Conservation (phyloP, 139 green algal genomes). For the Zygnema cylindricum region DNA sequence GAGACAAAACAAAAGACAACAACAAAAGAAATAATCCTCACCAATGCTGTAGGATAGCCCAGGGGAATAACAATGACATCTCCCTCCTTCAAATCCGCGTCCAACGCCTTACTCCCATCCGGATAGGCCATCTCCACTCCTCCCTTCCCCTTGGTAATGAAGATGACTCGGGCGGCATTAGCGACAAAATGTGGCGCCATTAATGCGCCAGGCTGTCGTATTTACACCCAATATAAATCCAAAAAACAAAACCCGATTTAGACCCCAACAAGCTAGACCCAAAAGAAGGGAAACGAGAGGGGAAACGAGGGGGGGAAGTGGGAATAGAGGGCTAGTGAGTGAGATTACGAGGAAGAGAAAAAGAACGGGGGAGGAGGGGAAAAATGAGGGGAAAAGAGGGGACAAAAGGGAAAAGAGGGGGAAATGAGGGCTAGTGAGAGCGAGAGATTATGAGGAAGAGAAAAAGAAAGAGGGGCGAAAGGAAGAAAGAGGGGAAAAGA, state of each 20-base stretch:
- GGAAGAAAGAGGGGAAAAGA: too few species aligned
- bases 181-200: conserved; percentile 36
- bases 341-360: conserved; percentile 6
- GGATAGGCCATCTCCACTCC: conserved; percentile 37
- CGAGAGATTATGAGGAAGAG: too few species aligned
- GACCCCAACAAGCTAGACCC: not conserved
- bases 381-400: too few species aligned
- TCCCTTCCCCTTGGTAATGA: conserved; percentile 54
- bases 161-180: conserved; percentile 38
- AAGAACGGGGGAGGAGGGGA: too few species aligned
- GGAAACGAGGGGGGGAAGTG: not conserved
- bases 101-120: conserved; percentile 18
- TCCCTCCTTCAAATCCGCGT: conserved; percentile 36
- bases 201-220: conserved; percentile 40
- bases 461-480: too few species aligned
- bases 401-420: too few species aligned
- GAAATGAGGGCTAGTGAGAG: too few species aligned
- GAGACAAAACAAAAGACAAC: too few species aligned
- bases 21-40: too few species aligned
- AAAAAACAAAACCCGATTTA: conserved; percentile 2
- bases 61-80: conserved; percentile 36
- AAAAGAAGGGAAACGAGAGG: not conserved
- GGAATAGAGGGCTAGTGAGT: too few species aligned
- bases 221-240: not conserved
- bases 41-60: not conserved